A percentile compares a stretch with the other conserved stretches of the same genome.
Conservation (phyloP, 768 basidiomycete species). For the Pholiota molesta region DNA sequence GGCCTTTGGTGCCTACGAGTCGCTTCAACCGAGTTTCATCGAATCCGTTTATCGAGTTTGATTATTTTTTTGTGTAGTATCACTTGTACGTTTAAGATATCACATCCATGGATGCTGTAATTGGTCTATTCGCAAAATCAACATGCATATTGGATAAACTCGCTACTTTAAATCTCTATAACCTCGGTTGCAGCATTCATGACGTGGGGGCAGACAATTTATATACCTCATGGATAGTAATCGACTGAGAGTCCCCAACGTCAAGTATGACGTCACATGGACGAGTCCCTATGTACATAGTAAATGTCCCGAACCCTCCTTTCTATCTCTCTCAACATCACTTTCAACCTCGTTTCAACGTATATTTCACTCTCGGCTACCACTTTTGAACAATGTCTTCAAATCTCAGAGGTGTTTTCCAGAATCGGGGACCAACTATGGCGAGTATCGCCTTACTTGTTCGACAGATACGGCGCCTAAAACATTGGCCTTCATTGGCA, state of each 20-base stretch:
- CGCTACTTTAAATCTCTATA: too few relatives aligned
- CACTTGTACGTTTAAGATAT: too few relatives aligned
- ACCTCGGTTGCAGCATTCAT: neutral
- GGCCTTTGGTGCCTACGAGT: too few relatives aligned
- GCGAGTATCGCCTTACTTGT: neutral
- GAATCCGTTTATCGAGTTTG: too few relatives aligned
- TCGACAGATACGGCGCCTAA: neutral
- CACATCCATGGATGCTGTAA: too few relatives aligned
- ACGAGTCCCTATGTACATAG: neutral
- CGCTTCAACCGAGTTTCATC: too few relatives aligned
- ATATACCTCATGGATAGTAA: too few relatives aligned
- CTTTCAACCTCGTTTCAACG: neutral
- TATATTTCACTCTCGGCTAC: too few relatives aligned
- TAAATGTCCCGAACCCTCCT: neutral
- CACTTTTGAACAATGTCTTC: neutral
- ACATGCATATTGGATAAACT: too few relatives aligned
- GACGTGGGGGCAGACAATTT: too few relatives aligned
- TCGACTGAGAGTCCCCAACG: neutral
- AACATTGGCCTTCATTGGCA: neutral
- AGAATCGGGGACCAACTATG: slow-evolving; percentile 6
- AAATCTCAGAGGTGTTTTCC: neutral
- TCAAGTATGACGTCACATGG: neutral
- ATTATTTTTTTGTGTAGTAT: too few relatives aligned
- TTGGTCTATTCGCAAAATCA: too few relatives aligned
- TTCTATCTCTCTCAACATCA: neutral